Base-by-base conservation (phyloP, 23 red algal genomes). In the Gracilariopsis chorda region DNA sequence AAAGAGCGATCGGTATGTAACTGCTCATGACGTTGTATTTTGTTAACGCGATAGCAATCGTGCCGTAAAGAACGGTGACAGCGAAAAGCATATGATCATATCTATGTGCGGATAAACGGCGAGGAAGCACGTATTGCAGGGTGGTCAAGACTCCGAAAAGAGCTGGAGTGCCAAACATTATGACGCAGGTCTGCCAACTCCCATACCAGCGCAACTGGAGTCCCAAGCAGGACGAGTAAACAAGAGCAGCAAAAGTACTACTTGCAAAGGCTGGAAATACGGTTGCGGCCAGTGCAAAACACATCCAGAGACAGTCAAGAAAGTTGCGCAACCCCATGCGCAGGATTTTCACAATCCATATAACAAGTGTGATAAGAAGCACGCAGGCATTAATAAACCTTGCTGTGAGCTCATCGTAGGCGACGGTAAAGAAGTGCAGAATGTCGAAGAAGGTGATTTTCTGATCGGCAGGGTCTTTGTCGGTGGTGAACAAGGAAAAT, bases 61-160 rank as follows among this genome's bases (percentile, higher is more conserved):
- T n/a, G 33, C 28, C n/a, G 37, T 77, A 63, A 51, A 75, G 49
- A 7, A 75, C 30, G 57, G 84, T 59, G 16, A 62, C 37, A 32
- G 84, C 84, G 25, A 88, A 88, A 7, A 88, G 70, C 84, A 88
- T 88, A 33, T 88, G 41, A 77, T 73, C 67, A 76, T 41, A 88
- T 30, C 84, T 17, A 37, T 75, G 47, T 4, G 23, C 28, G 12
- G 84, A 61, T 61, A 88, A 19, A 30, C 84, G 40, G n/a, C 67
- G 39, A 14, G 84, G 87, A 2, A 91, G 45, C 33, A 68, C 36
- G 2, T 53, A 11, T 42, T 63, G 23, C 69, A 91, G 48, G 11
- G 87, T 55, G 11, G 87, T 47, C 17, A 81, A 37, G 1, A 49
- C 48, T 33, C 87, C 87, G 43, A 91, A 79, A 35, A 91, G 68